Evolutionary conservation across 1,139 yeast genomes (phyloP).

Genomic region (Kodamaea anthophila): DNA sequence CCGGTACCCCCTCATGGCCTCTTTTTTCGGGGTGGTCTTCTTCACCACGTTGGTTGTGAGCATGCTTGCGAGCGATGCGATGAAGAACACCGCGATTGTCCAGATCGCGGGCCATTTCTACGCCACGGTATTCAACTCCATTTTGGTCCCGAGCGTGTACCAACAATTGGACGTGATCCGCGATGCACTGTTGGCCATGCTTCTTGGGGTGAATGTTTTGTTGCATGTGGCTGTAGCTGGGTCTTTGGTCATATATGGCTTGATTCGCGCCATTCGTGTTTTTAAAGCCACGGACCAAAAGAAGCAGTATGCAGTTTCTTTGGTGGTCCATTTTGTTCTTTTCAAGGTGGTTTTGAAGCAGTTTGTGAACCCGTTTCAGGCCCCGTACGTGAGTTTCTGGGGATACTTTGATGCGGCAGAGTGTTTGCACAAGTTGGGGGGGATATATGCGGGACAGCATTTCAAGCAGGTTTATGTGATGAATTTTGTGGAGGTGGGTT

Average conservation of each 20-base stretch:
- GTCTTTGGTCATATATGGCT: slow-evolving; percentile 3
- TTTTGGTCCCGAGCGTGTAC: slow-evolving; percentile 4
- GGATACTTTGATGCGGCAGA: slow-evolving; percentile 12
- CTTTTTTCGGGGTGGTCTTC: slow-evolving; percentile 1
- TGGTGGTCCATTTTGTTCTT: slow-evolving; percentile 10
- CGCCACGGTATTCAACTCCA: slow-evolving; percentile 5
- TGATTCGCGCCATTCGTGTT: slow-evolving; percentile 2
- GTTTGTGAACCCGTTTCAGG: slow-evolving; percentile 5
- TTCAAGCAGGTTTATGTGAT: slow-evolving; percentile 4
- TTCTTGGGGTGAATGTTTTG: slow-evolving; percentile 2
- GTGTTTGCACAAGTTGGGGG: slow-evolving; percentile 8
- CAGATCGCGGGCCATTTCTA: slow-evolving; percentile 1
- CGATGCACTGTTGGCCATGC: background rate
- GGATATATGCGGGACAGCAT: slow-evolving; percentile 1
- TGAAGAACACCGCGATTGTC: background rate
- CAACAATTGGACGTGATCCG: too few species aligned
- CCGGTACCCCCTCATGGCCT: background rate
- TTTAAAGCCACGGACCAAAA: slow-evolving; percentile 2
- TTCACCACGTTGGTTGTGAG: slow-evolving; percentile 1
- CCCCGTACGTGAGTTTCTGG: slow-evolving; percentile 7
- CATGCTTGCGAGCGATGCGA: slow-evolving; percentile 1
- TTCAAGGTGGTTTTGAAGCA: slow-evolving; percentile 9
- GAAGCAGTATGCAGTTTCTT: slow-evolving; percentile 6
- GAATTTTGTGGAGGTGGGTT: slow-evolving; percentile 8
- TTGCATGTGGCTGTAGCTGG: slow-evolving; percentile 6